A percentile compares a stretch with the other conserved stretches of the same genome.
Evolutionary conservation across 257 asterid species (phyloP).

Genomic region (Solanum raphanifolium): DNA sequence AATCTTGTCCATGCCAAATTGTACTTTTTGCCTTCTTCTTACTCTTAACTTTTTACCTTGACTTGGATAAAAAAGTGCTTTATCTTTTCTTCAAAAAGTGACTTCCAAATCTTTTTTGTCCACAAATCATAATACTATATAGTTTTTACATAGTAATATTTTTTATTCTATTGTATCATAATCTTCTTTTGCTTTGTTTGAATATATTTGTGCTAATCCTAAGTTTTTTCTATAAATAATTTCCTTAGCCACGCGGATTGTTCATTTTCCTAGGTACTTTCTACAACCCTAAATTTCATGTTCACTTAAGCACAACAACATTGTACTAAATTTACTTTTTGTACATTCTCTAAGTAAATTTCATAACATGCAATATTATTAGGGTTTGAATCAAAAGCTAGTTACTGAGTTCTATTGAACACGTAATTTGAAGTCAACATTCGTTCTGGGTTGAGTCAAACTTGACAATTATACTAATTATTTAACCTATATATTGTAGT

Average conservation of each 20-base stretch:
- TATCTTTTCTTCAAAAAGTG: not conserved
- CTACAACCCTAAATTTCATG: not conserved
- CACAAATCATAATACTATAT: not conserved
- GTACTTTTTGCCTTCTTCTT: conserved; percentile 3
- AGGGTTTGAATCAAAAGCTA: not conserved
- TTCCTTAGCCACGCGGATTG: not conserved
- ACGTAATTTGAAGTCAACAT: not conserved
- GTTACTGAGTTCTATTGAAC: not conserved
- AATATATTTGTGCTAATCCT: not conserved
- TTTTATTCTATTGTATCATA: not conserved
- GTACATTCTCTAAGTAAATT: not conserved
- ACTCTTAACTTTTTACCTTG: not conserved
- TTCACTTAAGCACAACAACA: not conserved
- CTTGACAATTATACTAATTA: not conserved
- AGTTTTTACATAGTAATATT: not conserved
- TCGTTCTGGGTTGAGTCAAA: not conserved
- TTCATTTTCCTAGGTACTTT: not conserved
- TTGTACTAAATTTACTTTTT: not conserved
- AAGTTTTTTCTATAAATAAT: not conserved
- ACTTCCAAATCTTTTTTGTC: not conserved
- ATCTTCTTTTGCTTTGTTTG: not conserved
- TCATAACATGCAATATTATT: not conserved
- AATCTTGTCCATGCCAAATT: not conserved
- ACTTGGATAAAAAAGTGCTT: not conserved
- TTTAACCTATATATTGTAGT: not conserved